Evolutionary conservation across 1,284 basidiomycete species (phyloP).

Genomic region (Microbotryum saponariae): DNA sequence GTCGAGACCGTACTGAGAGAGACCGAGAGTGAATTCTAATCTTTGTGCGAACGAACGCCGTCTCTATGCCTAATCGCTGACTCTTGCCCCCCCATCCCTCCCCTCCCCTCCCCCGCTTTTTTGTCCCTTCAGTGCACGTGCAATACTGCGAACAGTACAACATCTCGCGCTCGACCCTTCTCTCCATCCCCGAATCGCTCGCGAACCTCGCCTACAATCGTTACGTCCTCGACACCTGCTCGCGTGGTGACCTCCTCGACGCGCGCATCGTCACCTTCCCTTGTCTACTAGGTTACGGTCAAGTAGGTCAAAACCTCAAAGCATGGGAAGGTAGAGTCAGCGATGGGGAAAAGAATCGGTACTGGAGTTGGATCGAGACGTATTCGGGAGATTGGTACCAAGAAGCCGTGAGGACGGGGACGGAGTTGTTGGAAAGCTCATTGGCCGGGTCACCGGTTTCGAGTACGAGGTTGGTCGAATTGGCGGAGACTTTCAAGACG

Average conservation of each 20-base stretch:
- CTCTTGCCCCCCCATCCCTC: neutral
- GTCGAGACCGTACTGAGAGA: slow-evolving; percentile 62
- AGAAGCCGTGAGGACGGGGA: slow-evolving; percentile 58
- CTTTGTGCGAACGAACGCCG: neutral
- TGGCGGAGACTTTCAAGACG: slow-evolving; percentile 66
- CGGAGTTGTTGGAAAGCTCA: slow-evolving; percentile 57
- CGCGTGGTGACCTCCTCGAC: slow-evolving; percentile 63
- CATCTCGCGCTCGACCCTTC: slow-evolving; percentile 55
- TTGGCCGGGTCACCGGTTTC: slow-evolving; percentile 61
- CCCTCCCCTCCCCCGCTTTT: neutral
- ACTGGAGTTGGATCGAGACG: slow-evolving; percentile 42
- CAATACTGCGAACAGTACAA: slow-evolving; percentile 63
- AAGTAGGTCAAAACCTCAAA: slow-evolving; percentile 64
- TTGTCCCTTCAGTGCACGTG: neutral
- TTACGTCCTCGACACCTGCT: slow-evolving; percentile 70
- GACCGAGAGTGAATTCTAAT: slow-evolving; percentile 48
- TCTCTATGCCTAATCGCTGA: neutral
- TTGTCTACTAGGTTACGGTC: slow-evolving; percentile 88
- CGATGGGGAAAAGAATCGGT: slow-evolving; percentile 59
- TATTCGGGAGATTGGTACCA: slow-evolving; percentile 56
- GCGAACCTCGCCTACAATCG: slow-evolving; percentile 57
- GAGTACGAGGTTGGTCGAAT: slow-evolving; percentile 53
- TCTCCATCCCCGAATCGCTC: slow-evolving; percentile 52
- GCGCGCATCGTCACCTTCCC: slow-evolving; percentile 73
- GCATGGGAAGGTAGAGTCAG: slow-evolving; percentile 50